phyloP scores from a whole-genome alignment of 805 yeast genomes.

The Saccharomycodes ludwigii region DNA sequence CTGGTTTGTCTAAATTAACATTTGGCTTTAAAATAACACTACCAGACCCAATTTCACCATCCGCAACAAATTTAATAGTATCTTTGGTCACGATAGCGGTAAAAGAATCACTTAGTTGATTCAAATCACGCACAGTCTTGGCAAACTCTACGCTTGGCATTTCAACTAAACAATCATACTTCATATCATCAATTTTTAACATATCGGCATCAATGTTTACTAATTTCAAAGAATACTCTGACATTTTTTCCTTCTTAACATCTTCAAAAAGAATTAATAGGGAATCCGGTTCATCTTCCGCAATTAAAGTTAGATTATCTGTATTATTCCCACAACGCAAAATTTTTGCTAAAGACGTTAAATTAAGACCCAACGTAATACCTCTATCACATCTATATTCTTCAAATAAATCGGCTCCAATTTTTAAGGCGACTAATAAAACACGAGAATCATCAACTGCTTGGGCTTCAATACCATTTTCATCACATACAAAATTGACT shows the following conservation, averaged over 20 bases:
- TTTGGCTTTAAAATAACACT: conserved; percentile 75
- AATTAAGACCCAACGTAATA: conserved; percentile 81
- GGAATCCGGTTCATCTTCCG: conserved; percentile 78
- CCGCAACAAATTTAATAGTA: conserved; percentile 77
- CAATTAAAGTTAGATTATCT: conserved; percentile 77
- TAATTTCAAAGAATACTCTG: conserved; percentile 81
- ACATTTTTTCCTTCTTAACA: conserved; percentile 76
- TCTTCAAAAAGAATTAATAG: conserved; percentile 83
- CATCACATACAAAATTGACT: conserved; percentile 96
- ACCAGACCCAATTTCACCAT: conserved; percentile 88
- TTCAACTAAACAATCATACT: conserved; percentile 71
- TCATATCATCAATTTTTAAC: conserved; percentile 87
- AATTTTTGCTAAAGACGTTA: conserved; percentile 77
- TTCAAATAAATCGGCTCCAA: conserved; percentile 79
- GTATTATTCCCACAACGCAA: conserved; percentile 84
- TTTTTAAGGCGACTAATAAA: conserved; percentile 72
- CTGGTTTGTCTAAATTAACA: conserved; percentile 71
- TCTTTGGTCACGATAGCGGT: conserved; percentile 82
- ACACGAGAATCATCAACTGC: conserved; percentile 98
- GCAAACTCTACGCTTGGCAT: conserved; percentile 86
- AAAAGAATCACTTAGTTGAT: conserved; percentile 76
- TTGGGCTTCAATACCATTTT: conserved; percentile 87
- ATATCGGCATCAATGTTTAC: conserved; percentile 96
- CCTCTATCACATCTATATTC: conserved; percentile 94
- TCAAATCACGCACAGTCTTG: conserved; percentile 79